Evolutionary conservation across 352 stramenopile genomes (phyloP), one percentile per base, ranked within the genome.

Genomic region (Globisporangium uncinulatum): DNA sequence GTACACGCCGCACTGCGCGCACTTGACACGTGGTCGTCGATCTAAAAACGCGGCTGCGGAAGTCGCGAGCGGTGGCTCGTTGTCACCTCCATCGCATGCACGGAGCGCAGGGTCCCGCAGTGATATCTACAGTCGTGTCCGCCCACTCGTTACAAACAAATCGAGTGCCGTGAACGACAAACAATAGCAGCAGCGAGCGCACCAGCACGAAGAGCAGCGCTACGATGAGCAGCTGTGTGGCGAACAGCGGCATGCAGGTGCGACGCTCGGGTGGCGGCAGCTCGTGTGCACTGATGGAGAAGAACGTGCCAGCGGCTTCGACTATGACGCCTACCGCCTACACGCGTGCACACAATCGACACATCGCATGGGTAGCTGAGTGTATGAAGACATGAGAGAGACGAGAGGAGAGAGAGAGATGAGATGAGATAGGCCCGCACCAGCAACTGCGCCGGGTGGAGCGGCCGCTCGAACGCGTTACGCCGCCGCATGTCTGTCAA

Each of bases 301-400:
- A 85, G 63, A 88, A 86, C 37, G 72, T 61, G 45, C 46, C 61
- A 36, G 57, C 61, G 21, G 69, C 75, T n/a, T 85, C 54, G 44
- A 74, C 15, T 20, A 65, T 62, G 42, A 74, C 57, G 42, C 29
- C 51, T 42, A 73, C 66, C n/a, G 76, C 76, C 78, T 88, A 42
- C 11, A 24, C 13, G 45, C 20, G 11, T 19, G 32, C 29, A 17
- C 31, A 6, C 17, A 54, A 29, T 4, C 24, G 24, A 29, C 6
- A 21, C n/a, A 19, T 20, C 5, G 19, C n/a, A 32, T 29, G 3
- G 24, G 13, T 48, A 17, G 14, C 29, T 11, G 37, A 17, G 29
- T 9, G 20, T 13, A 14, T 19, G 6, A 20, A 55, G 13, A 15
- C 44, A 14, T 14, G 10, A 43, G 5, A 8, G n/a, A 32, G 24